phyloP scores from a whole-genome alignment of 768 basidiomycete genomes.

The Tylopilus plumbeoviolaceoides region DNA sequence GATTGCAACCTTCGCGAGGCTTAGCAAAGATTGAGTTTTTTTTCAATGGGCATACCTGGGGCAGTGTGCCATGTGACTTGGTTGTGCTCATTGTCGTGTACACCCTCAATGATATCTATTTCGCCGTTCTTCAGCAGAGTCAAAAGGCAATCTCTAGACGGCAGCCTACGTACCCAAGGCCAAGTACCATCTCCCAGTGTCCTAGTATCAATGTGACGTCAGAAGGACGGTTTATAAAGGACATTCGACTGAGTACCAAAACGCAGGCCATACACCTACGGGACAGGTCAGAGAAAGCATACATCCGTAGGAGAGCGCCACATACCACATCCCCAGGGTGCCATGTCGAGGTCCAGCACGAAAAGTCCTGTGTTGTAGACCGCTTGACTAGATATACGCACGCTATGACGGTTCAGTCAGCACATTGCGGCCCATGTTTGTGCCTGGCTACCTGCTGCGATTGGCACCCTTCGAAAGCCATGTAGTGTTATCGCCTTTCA shows the following conservation, averaged over 20 bases:
- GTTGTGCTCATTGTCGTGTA: conserved; percentile 80
- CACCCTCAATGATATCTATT: conserved; percentile 82
- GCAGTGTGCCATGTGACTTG: conserved; percentile 80
- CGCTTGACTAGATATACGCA: conserved; percentile 67
- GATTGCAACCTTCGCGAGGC: conserved; percentile 45
- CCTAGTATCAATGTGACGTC: conserved; percentile 16
- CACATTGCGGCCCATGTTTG: neutral
- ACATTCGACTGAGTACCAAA: conserved; percentile 46
- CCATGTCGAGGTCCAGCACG: conserved; percentile 76
- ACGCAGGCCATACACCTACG: conserved; percentile 78
- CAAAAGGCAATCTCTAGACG: conserved; percentile 1
- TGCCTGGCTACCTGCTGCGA: conserved; percentile 50
- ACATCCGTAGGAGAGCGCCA: neutral
- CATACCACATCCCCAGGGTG: conserved; percentile 85
- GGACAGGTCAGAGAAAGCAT: conserved; percentile 1
- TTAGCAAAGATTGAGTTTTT: neutral
- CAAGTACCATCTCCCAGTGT: conserved; percentile 49
- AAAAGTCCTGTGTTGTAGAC: conserved; percentile 76
- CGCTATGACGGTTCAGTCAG: conserved; percentile 37
- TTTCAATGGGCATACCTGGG: conserved; percentile 39
- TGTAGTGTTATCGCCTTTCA: conserved; percentile 73
- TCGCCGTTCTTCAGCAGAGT: conserved; percentile 55
- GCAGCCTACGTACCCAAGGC: conserved; percentile 50
- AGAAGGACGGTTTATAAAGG: neutral
- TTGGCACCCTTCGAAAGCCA: conserved; percentile 48